Evolutionary conservation across 331 rosid species (phyloP), one percentile per base, ranked within the genome.

Genomic region (Pyrus hybrid): DNA sequence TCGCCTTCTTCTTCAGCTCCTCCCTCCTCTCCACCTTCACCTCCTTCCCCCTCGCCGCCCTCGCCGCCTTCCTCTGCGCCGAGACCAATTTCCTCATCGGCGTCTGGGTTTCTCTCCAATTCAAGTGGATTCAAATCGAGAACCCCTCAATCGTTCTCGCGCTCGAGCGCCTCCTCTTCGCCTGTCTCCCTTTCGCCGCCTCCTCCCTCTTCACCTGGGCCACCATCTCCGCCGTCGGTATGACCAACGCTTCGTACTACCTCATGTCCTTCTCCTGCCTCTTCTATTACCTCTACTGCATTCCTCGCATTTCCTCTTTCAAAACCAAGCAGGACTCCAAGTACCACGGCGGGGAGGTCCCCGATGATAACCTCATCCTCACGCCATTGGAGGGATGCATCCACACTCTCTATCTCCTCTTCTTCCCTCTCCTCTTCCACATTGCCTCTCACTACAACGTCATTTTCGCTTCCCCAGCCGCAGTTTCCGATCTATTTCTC

Each of bases 91-190:
- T 95, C 87, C 81, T 95, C 49, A 75, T 92, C 30, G 96, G 97
- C 13, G 88, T 86, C 11, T 95, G 99, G 97, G 87, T 88, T 49
- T 92, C 97, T 1, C 97, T 95, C 58, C 93, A 95, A 70, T 95
- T 95, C 87, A 85, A 80, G 51, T 92, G 90, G 87, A 90, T 95
- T 70, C 97, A 88, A 68, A 81, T 95, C 62, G 93, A 95, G 78
- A 92, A 89, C 80, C 97, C 97, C 14, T 85, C 97, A 8, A 72
- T 92, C 11, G 95, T 89, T 20, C 80, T 88, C 53, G 82, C 93
- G 25, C 91, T 95, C 35, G 99, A 95, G 74, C 96, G 97, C 62
- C 93, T 95, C 53, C 84, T 95, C 76, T 95, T 95, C 61, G 97
- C 97, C 12, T 84, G 80, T 35, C 75, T 89, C 22, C 99, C 99